Base-by-base conservation (phyloP, 257 asterid genomes). In the Solanum medicagineum region DNA sequence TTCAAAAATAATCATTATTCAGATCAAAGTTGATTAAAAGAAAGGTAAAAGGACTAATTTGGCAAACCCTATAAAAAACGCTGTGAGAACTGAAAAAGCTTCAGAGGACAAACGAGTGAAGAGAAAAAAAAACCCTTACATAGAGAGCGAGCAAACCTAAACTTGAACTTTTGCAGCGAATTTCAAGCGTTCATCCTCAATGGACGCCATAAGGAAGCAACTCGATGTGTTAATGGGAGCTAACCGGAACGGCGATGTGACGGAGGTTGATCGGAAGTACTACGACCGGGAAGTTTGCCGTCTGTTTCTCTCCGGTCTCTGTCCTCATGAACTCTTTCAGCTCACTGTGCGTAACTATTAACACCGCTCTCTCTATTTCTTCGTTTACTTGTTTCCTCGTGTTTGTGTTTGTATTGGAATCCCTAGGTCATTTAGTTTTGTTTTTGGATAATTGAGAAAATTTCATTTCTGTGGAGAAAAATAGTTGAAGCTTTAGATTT, bases 261-360 rank as follows among this genome's bases (percentile, higher is more conserved):
- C 85, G 86, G 98, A 94, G 90, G 94, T 95, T 59, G 93, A 94
- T 81, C 93, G 98, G 42, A 95, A 95, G 89, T 95, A 95, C 90
- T 93, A 62, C 89, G 98, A 95, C 88, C 98, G 98, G 26, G 98
- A 95, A 80, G 98, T 95, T 36, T 95, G 98, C 88, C 98, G 98
- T 85, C 94, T 95, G 74, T 95, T 87, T 91, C 98, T 95, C 88
- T 89, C 97, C 77, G 98, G 98, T 69, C 95, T 95, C 36, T 95
- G 98, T 88, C 98, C 98, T 79, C 98, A 95, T 89, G 98, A 95
- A 71, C 98, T 95, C 81, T 95, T 95, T 84, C 98, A 95, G 84
- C 97, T 95, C 85, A 95, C 98, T 56, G 98, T 95, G 80, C 85
- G 94, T 84, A 66, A 32, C 24, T 14, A 11, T 84, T 26, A 13